phyloP scores from a whole-genome alignment of 768 basidiomycete genomes.

The Hygrocybe coccinea region DNA sequence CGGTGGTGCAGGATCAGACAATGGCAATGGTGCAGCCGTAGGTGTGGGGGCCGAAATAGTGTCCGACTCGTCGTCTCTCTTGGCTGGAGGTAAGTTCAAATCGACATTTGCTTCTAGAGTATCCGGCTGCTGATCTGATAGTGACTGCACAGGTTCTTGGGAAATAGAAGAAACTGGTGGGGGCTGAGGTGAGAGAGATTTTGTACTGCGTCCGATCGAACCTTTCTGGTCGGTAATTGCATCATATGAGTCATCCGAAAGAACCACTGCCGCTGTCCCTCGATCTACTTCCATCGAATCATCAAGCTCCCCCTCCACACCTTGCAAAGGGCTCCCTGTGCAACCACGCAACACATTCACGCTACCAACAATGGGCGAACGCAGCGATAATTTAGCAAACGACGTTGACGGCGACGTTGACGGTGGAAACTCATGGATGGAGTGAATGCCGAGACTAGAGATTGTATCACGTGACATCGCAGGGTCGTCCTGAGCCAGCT shows the following conservation, averaged over 20 bases:
- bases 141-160: too few relatives aligned
- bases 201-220: too few relatives aligned
- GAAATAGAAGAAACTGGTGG: too few relatives aligned
- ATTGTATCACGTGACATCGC: slow-evolving; percentile 19
- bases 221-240: too few relatives aligned
- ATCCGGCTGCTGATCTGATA: too few relatives aligned
- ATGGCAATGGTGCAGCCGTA: slow-evolving; percentile 3
- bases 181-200: too few relatives aligned
- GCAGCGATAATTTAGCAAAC: slow-evolving; percentile 48
- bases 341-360: neutral
- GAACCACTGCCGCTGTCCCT: too few relatives aligned
- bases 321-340: neutral
- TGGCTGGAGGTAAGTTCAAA: neutral
- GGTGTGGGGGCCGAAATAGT: slow-evolving; percentile 4
- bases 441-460: slow-evolving; percentile 18
- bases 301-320: neutral
- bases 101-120: neutral
- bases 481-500: neutral
- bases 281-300: neutral
- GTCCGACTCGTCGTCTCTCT: too few relatives aligned
- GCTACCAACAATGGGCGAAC: slow-evolving; percentile 34
- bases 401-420: slow-evolving; percentile 41
- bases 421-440: slow-evolving; percentile 9
- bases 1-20: neutral
- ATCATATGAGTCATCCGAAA: too few relatives aligned